Evolutionary conservation across 192 early-diverging fungal species (phyloP), one percentile per base, ranked within the genome.

Genomic region (Chytriomyces sp.): DNA sequence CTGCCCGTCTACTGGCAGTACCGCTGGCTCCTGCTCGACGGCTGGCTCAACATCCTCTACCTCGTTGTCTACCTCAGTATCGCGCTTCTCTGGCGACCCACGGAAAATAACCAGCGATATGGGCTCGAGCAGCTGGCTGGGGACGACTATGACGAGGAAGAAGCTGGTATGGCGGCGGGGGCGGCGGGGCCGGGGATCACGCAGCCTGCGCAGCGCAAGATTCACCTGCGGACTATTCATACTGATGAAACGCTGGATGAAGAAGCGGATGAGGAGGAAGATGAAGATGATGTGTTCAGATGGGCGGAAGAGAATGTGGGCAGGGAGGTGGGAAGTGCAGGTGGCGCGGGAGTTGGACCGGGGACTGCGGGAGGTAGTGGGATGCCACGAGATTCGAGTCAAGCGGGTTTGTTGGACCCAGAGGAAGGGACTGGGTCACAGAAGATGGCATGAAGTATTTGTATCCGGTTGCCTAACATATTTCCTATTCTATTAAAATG

Each of bases 1-100:
- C 82, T 91, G 34, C 90, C 92, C 0, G 79, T 69, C 14, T 88
- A 93, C 54, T 99, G 94, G 93, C 81, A 82, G 56, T 89, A 88
- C 76, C 86, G 92, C 63, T 99, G 96, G 95, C 86, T 96, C 77
- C 85, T 96, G 74, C 81, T 94, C 36, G 95, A 96, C 72, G 95
- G 94, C 30, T 93, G 92, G 91, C 62, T 96, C 31, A 95, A 96
- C 80, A 74, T 93, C n/a, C 80, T 94, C 38, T 98, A 96, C 63
- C 87, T 95, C 58, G 74, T 89, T 30, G 90, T 92, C 10, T 90
- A 94, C 63, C 73, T 89, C 4, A 81, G 87, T 17, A 94, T 99
- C 72, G 81, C 91, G 25, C 86, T 91, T 34, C 82, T 95, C 66
- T 99, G 97, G 97, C 78, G 95, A 58, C 97, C 97, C 0, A 98